Percentiles rank a stretch among this genome's conserved stretches.
Evolutionary conservation across 139 green algal species (phyloP).

Genomic region (Auxenochlorella pyrenoidosa): DNA sequence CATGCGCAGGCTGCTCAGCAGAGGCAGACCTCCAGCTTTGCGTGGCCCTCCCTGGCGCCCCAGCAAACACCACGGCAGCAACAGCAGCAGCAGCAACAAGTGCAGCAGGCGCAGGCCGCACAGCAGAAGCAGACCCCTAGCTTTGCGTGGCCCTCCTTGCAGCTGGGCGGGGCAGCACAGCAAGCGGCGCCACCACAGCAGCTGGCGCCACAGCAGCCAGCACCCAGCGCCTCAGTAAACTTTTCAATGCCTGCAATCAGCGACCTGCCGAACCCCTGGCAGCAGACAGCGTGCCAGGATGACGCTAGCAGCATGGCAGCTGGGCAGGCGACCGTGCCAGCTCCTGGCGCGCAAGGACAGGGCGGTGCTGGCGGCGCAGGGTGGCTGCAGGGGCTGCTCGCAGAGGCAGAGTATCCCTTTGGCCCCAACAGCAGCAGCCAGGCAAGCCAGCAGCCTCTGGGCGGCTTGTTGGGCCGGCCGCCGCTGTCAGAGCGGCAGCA

Average conservation of each 20-base stretch:
- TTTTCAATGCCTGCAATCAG: slow-evolving; percentile 18
- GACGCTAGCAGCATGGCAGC: slow-evolving; percentile 7
- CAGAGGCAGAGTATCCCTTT: slow-evolving; percentile 17
- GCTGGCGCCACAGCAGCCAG: neutral
- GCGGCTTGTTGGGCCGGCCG: neutral
- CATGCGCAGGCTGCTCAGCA: neutral
- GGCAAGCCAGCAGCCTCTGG: neutral
- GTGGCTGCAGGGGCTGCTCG: slow-evolving; percentile 22
- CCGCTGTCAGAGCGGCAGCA: slow-evolving; percentile 2
- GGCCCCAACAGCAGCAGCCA: neutral
- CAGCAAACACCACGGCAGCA: neutral
- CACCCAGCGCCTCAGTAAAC: slow-evolving; percentile 12
- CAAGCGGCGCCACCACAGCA: neutral
- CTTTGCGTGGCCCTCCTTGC: slow-evolving; percentile 17
- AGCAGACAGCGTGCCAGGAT: slow-evolving; percentile 2
- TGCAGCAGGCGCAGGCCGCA: neutral
- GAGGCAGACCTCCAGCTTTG: slow-evolving; percentile 13
- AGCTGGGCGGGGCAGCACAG: neutral
- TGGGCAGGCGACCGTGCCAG: neutral
- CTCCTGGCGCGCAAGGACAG: neutral
- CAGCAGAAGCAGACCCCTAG: slow-evolving; percentile 13
- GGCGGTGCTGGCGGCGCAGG: neutral
- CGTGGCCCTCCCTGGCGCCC: neutral
- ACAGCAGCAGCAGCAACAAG: neutral
- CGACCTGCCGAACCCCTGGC: neutral